Evolutionary conservation across 1,284 basidiomycete species (phyloP), one percentile per base, ranked within the genome.

Genomic region (Moesziomyces sp.): DNA sequence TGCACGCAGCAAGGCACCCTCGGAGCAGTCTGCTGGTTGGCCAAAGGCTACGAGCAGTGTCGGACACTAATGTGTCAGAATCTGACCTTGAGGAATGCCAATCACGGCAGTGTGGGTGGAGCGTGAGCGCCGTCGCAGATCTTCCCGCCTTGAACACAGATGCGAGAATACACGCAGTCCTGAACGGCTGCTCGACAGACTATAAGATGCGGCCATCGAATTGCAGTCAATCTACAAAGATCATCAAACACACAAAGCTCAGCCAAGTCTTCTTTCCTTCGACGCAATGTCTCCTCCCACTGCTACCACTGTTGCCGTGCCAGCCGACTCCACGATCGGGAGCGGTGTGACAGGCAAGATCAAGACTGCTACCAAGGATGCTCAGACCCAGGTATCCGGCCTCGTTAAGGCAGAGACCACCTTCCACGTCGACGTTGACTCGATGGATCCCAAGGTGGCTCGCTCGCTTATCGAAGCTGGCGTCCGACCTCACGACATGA

Each of bases 341-440:
- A 30, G 30, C 30, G 30, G 30, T 30, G 43, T 52, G 21, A n/a
- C 23, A 5, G 40, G 34, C 23, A 52, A 52, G 46, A 30, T 30
- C 46, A 48, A 28, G 46, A 48, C 24, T 4, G 46, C 46, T 21
- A 21, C 5, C 44, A 45, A 21, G 42, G 42, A 46, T 18, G 23
- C 18, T 21, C 46, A 48, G 46, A 5, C 46, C 7, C 43, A 50
- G 23, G 35, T 58, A 14, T 44, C 57, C 8, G 49, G 24, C 9
- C 52, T 58, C 23, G 48, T 58, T 9, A 50, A 49, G 8, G 70
- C 72, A 43, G 71, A 67, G 21, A 26, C 51, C 30, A 50, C 52
- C 49, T 58, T 72, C 46, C 46, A 74, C 26, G 62, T 74, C 56
- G 72, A 74, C 40, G 70, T 74, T 26, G 72, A 74, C 47, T 72